phyloP scores from a whole-genome alignment of 805 yeast species.

The Lipomyces kockii region DNA sequence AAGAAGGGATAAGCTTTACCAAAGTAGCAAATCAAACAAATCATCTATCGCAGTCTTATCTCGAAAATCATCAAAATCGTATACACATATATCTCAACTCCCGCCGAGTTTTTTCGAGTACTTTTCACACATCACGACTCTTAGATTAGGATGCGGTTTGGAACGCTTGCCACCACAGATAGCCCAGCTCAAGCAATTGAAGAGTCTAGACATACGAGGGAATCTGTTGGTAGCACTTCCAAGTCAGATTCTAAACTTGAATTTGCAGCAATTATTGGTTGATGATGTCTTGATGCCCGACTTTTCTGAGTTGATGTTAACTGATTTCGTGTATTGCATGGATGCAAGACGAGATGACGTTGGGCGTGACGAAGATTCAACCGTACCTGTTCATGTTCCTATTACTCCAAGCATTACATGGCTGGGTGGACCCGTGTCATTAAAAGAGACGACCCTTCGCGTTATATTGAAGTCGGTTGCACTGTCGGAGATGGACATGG shows the following conservation, averaged over 20 bases:
- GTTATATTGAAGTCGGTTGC: conserved; percentile 17
- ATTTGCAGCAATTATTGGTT: conserved; percentile 22
- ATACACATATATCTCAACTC: conserved; percentile 28
- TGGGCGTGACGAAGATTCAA: not conserved
- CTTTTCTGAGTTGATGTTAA: conserved; percentile 26
- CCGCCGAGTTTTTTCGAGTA: conserved; percentile 32
- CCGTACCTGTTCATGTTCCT: not conserved
- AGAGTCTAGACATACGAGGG: conserved; percentile 23
- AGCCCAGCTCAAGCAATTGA: conserved; percentile 19
- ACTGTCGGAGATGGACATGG: conserved; percentile 29
- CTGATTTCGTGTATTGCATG: conserved; percentile 23
- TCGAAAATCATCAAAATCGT: conserved; percentile 16
- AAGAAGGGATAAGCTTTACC: conserved; percentile 16
- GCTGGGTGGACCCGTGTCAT: conserved; percentile 27
- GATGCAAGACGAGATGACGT: not conserved
- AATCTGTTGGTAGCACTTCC: conserved; percentile 28
- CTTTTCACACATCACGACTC: conserved; percentile 24
- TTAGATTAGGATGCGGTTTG: conserved; percentile 29
- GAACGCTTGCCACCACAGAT: conserved; percentile 33
- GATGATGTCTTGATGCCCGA: conserved; percentile 30
- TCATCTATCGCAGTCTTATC: conserved; percentile 24
- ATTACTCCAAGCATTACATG: conserved; percentile 11
- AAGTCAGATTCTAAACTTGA: conserved; percentile 21
- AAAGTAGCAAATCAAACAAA: conserved; percentile 17
- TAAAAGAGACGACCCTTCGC: conserved; percentile 23